Evolutionary conservation across 495 filamentous ascomycete species (phyloP), one percentile per base, ranked within the genome.

Genomic region (Podospora pseudopauciseta): DNA sequence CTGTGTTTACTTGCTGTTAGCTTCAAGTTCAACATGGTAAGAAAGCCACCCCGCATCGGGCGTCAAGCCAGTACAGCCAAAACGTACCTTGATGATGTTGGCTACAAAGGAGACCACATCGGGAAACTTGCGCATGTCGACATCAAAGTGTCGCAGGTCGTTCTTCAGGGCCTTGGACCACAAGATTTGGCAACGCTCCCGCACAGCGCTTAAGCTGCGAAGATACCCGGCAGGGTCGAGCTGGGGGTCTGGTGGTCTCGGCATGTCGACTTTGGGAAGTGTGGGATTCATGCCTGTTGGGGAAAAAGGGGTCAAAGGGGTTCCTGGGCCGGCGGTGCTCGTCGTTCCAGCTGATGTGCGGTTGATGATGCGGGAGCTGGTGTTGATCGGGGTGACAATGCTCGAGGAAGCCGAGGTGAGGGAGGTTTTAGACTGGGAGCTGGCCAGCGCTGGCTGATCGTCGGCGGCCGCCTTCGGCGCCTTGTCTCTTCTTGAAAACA

Each of bases 181-280:
- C 49, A 98, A 84, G 65, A 93, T 76, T 68, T 80, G 85, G 73
- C 85, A 89, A 66, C 94, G 83, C 73, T 97, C 91, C 34, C 96
- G 86, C 11, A 99, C 93, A 23, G 95, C 88, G 75, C 92, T 88
- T 71, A 99, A 88, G 79, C 94, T 98, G 69, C 91, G 86, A 67
- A 99, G 87, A 80, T 98, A 99, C 64, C 88, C 93, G 16, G 91
- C 94, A 18, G 95, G 95, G 76, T 99, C 94, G 70, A 96, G 83
- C 62, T 87, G 86, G 72, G 95, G 94, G 81, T 98, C 95, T 55
- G 95, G 94, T 4, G 92, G 87, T 76, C 86, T 90, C 63, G 95
- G 92, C 27, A 97, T 86, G 63, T 92, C 84, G 69, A 96, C 81
- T 73, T 78, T 81, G 66, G 80, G 79, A 39, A 83, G 68, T 34